Conservation (phyloP, 2,329 filamentous ascomycete species). For the Cryoendolithus antarcticus region DNA sequence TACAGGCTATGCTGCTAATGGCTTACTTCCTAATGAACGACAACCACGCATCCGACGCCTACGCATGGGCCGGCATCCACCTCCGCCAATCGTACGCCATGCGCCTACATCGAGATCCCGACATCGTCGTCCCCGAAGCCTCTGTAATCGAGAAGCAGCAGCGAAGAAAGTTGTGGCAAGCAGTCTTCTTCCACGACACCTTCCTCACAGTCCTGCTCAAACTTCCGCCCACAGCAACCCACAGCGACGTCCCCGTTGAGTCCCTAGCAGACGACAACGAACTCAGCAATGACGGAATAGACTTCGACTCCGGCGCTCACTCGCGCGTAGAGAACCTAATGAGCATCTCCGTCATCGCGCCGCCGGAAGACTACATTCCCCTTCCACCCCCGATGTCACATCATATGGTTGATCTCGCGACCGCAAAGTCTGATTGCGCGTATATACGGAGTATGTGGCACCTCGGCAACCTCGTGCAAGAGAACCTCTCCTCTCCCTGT, state of each 20-base stretch:
- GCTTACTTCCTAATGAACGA: constrained; percentile 78
- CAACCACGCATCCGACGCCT: constrained; percentile 71
- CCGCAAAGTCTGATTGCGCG: constrained; percentile 22
- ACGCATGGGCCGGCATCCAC: constrained; percentile 67
- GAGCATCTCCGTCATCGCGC: constrained; percentile 38
- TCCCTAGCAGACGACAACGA: constrained; percentile 57
- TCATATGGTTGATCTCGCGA: constrained; percentile 19
- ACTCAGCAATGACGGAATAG: constrained; percentile 37
- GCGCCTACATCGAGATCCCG: constrained; percentile 67
- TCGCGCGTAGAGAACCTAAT: constrained; percentile 36
- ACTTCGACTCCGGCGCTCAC: constrained; percentile 40
- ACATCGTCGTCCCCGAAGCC: constrained; percentile 55
- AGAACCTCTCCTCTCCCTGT: constrained; percentile 61
- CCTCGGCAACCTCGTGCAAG: constrained; percentile 64
- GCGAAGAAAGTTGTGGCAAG: constrained; percentile 69
- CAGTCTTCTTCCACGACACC: constrained; percentile 67
- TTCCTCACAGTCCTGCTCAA: constrained; percentile 68
- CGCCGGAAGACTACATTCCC: constrained; percentile 21
- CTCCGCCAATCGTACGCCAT: constrained; percentile 71
- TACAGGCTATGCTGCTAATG: constrained; percentile 70
- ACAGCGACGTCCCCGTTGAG: constrained; percentile 67
- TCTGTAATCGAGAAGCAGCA: constrained; percentile 64
- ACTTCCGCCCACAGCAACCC: constrained; percentile 63
- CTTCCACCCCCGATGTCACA: constrained; percentile 22
- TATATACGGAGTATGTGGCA: constrained; percentile 71